Base-by-base conservation (phyloP, 352 stramenopile species). In the Aphanomyces astaci region DNA sequence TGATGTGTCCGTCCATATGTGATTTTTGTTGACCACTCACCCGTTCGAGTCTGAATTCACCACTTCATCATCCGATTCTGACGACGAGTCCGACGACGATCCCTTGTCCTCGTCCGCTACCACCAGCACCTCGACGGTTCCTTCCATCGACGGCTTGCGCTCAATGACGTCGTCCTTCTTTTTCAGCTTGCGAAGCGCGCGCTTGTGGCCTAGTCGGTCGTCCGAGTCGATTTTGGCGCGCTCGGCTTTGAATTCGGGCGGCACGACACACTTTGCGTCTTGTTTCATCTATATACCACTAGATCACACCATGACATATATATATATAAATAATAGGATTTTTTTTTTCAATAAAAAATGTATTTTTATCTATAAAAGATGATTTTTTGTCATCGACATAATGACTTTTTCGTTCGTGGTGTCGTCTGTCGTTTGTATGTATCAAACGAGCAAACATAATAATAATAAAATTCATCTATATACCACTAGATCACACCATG, bases 51-150 rank as follows among this genome's bases (percentile, higher is more conserved):
- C 83, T 0, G 81, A 72, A 25, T 90, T 88, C 5, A n/a, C n/a
- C n/a, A 84, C 74, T 64, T 94, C 86, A 76, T 94, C 86, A 60
- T 94, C 86, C 1, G 82, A 93, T n/a, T 89, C 81, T 1, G 86
- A 92, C 43, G 52, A 66, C 22, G 43, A 71, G 9, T 45, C 31
- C 10, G 62, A 68, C 30, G 62, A 68, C 43, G 62, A 68, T 4
- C n/a, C 25, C 27, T 68, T 68, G n/a, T 40, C 33, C 24, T 68
- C 62, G 28, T 68, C 49, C 9, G 15, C 60, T 22, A 55, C 10
- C 2, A n/a, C n/a, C n/a, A 10, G 10, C 22, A n/a, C 10, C 10
- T 15, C 30, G 30, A n/a, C 30, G 22, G 27, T 11, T 36, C 33
- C 51, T 13, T 36, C 2, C 17, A 5, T 32, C 7, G 51, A 59